These are phyloP conservation scores for Ceratocystis cacaofunesta DNA, from an alignment of 2,329 filamentous ascomycete genomes.

Conservation along the genomic window DNA sequence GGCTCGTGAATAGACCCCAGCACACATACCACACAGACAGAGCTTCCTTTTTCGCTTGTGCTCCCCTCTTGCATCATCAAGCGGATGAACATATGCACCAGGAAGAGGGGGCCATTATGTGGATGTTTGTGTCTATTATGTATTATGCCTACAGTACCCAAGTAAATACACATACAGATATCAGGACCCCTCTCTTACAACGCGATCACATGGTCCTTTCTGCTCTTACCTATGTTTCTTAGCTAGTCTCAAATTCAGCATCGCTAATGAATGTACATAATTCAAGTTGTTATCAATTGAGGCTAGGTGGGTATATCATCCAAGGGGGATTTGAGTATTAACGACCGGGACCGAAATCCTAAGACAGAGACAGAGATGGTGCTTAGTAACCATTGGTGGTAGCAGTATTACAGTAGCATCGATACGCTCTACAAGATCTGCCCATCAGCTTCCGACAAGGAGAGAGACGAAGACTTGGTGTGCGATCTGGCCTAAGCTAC, in stretches of 20 bases:
- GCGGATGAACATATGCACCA: background rate
- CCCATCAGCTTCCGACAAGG: background rate
- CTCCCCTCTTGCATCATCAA: background rate
- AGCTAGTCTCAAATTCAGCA: background rate
- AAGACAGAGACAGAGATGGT: too few relatives aligned
- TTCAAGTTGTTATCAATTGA: too few relatives aligned
- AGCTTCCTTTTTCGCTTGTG: slow-evolving; percentile 1
- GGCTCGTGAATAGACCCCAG: background rate
- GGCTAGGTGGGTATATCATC: too few relatives aligned
- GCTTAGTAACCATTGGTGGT: background rate
- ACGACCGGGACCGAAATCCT: too few relatives aligned
- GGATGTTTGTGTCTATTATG: background rate
- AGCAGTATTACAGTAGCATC: background rate
- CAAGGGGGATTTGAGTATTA: too few relatives aligned
- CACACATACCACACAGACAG: background rate
- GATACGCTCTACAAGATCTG: background rate
- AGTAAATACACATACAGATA: background rate
- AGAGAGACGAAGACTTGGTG: background rate
- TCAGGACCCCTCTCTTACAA: background rate
- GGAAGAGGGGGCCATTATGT: background rate
- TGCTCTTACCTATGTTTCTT: background rate
- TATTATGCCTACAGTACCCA: background rate
- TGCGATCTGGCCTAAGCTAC: background rate
- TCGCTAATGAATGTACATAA: background rate
- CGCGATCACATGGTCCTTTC: background rate